Conservation (phyloP, 768 basidiomycete species). For the Nidularia sp. region DNA sequence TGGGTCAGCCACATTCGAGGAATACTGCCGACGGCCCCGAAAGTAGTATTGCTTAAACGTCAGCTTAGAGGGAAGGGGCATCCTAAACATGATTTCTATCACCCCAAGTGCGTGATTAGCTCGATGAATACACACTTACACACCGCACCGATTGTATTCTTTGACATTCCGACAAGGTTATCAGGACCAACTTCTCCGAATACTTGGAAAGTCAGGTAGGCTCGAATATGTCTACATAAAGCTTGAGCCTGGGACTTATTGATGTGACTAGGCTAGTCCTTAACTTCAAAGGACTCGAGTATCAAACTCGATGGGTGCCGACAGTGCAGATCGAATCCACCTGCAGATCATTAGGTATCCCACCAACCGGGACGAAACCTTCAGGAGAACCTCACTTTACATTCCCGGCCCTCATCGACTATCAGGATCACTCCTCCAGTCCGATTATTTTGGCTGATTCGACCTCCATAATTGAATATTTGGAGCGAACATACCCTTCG, state of each 20-base stretch:
- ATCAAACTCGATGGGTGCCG: conserved; percentile 19
- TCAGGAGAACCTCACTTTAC: conserved; percentile 23
- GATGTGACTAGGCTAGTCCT: conserved; percentile 8
- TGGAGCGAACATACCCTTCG: conserved; percentile 23
- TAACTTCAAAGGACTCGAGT: conserved; percentile 22
- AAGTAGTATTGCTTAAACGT: too few relatives aligned
- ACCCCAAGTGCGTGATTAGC: too few relatives aligned
- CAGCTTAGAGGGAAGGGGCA: too few relatives aligned
- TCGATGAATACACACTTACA: too few relatives aligned
- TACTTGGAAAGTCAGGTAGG: conserved; percentile 22
- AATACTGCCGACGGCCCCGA: too few relatives aligned
- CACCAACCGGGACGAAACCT: conserved; percentile 18
- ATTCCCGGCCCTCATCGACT: conserved; percentile 24
- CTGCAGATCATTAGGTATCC: conserved; percentile 17
- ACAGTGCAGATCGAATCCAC: conserved; percentile 18
- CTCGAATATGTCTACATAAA: neutral
- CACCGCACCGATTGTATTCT: conserved; percentile 7
- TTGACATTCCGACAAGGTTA: conserved; percentile 12
- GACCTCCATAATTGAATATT: conserved; percentile 28
- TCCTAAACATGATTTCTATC: too few relatives aligned
- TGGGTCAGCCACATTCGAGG: too few relatives aligned
- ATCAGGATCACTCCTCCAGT: conserved; percentile 8
- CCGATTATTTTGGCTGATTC: conserved; percentile 26
- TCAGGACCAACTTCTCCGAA: conserved; percentile 14
- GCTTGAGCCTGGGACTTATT: neutral